Evolutionary conservation across 2,329 filamentous ascomycete genomes (phyloP).

Genomic region (Fusarium pseudocircinatum): DNA sequence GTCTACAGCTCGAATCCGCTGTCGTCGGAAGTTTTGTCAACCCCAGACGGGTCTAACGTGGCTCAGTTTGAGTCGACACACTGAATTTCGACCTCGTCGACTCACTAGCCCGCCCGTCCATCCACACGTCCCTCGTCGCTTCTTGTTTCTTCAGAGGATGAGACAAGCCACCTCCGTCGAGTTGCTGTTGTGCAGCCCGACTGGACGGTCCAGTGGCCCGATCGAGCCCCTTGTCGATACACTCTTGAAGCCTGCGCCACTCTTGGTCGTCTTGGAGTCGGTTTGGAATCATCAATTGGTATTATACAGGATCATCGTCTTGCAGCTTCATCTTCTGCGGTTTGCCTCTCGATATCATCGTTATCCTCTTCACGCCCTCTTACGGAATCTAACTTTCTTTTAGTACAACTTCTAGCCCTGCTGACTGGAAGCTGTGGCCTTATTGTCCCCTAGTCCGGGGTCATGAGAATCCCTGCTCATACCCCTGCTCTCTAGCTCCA

Average conservation of each 20-base stretch:
- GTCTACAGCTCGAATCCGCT: slow-evolving; percentile 35
- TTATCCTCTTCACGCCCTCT: slow-evolving; percentile 1
- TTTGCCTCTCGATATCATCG: slow-evolving; percentile 14
- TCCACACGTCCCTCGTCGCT: slow-evolving; percentile 34
- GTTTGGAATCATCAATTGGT: slow-evolving; percentile 30
- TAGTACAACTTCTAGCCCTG: slow-evolving; percentile 34
- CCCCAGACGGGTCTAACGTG: slow-evolving; percentile 45
- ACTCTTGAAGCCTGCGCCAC: slow-evolving; percentile 43
- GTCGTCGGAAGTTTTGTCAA: slow-evolving; percentile 45
- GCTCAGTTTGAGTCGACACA: slow-evolving; percentile 43
- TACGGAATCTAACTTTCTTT: slow-evolving; percentile 9
- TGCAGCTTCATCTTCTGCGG: slow-evolving; percentile 14
- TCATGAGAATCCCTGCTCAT: slow-evolving; percentile 26
- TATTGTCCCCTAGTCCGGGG: slow-evolving; percentile 41
- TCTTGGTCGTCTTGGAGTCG: slow-evolving; percentile 40
- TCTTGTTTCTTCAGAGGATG: slow-evolving; percentile 44
- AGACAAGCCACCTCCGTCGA: slow-evolving; percentile 44
- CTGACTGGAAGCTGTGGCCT: slow-evolving; percentile 39
- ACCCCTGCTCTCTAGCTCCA: slow-evolving; percentile 31
- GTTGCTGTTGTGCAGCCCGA: slow-evolving; percentile 42
- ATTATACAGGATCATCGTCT: slow-evolving; percentile 30
- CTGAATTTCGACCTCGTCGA: slow-evolving; percentile 39
- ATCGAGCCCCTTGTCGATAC: slow-evolving; percentile 44
- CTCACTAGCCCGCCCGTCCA: slow-evolving; percentile 43
- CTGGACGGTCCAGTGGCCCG: slow-evolving; percentile 42